A percentile compares a stretch with the other conserved stretches of the same genome.
These are phyloP conservation scores for Linnemannia hyalina DNA, from an alignment of 192 early-diverging fungal genomes.

Conservation along the genomic window DNA sequence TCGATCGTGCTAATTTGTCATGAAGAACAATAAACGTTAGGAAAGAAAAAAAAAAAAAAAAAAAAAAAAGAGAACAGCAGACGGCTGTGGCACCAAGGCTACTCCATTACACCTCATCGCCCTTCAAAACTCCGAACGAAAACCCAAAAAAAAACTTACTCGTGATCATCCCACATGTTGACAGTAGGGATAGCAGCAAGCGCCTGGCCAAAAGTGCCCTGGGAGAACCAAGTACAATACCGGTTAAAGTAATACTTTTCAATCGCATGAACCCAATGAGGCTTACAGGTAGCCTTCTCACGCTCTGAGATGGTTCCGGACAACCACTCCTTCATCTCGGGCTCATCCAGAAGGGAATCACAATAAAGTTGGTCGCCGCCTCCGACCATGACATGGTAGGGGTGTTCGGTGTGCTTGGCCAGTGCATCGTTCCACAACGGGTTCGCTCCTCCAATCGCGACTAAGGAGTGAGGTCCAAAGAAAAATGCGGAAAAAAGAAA, in stretches of 20 bases:
- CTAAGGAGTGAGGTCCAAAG: slow-evolving; percentile 56
- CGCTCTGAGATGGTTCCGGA: slow-evolving; percentile 45
- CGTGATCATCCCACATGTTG: slow-evolving; percentile 90
- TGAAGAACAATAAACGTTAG: not conserved
- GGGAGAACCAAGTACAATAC: slow-evolving; percentile 49
- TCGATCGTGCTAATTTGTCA: slow-evolving; percentile 69
- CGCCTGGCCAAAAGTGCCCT: slow-evolving; percentile 61
- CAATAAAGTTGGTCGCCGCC: slow-evolving; percentile 83
- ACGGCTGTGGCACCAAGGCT: not conserved
- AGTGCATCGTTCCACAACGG: slow-evolving; percentile 79
- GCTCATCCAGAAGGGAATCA: slow-evolving; percentile 69
- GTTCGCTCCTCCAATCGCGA: slow-evolving; percentile 52
- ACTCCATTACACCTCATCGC: not conserved
- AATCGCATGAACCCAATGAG: slow-evolving; percentile 30
- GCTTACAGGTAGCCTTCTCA: slow-evolving; percentile 30
- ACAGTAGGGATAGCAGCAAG: slow-evolving; percentile 80
- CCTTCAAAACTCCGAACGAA: not conserved
- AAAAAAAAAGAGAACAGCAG: too few relatives aligned
- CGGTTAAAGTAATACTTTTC: slow-evolving; percentile 52
- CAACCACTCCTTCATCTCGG: slow-evolving; percentile 73
- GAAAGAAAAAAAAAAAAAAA: not conserved
- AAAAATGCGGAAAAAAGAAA: slow-evolving; percentile 9
- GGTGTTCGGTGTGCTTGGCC: slow-evolving; percentile 67
- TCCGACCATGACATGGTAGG: slow-evolving; percentile 79
- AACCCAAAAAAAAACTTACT: slow-evolving; percentile 38